Conservation (phyloP, 352 stramenopile species). For the Globisporangium ultimum region DNA sequence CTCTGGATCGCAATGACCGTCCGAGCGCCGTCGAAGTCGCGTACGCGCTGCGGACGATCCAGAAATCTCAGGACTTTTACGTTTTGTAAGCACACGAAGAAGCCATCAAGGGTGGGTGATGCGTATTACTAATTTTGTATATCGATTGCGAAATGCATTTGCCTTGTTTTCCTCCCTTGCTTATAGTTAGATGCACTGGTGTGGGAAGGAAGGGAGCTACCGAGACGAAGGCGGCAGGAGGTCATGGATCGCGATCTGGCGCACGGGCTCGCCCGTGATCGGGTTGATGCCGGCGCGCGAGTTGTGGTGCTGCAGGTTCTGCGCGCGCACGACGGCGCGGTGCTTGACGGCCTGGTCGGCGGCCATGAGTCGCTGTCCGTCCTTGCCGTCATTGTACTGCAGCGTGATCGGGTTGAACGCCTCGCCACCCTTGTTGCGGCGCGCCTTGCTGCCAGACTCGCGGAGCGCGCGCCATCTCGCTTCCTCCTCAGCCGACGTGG, state of each 20-base stretch:
- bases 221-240: conserved; percentile 33
- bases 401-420: conserved; percentile 88
- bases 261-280: conserved; percentile 74
- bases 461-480: conserved; percentile 56
- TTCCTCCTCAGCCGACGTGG: conserved; percentile 56
- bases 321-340: conserved; percentile 65
- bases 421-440: conserved; percentile 84
- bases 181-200: background rate
- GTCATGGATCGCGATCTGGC: conserved; percentile 41
- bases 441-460: conserved; percentile 69
- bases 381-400: conserved; percentile 83
- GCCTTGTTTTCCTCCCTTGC: background rate
- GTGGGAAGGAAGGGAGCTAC: background rate
- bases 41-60: conserved; percentile 39
- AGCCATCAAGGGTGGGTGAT: no score
- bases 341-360: conserved; percentile 72
- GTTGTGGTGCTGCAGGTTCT: conserved; percentile 83
- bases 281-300: conserved; percentile 81
- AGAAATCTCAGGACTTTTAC: conserved; percentile 29
- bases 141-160: no score
- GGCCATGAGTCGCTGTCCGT: conserved; percentile 65
- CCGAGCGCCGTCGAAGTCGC: conserved; percentile 49
- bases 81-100: conserved; percentile 6
- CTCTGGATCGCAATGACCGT: conserved; percentile 27
- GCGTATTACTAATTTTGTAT: no score